Evolutionary conservation across 2,329 filamentous ascomycete species (phyloP), one percentile per base, ranked within the genome.

Genomic region (Malbranchea zuffiana): DNA sequence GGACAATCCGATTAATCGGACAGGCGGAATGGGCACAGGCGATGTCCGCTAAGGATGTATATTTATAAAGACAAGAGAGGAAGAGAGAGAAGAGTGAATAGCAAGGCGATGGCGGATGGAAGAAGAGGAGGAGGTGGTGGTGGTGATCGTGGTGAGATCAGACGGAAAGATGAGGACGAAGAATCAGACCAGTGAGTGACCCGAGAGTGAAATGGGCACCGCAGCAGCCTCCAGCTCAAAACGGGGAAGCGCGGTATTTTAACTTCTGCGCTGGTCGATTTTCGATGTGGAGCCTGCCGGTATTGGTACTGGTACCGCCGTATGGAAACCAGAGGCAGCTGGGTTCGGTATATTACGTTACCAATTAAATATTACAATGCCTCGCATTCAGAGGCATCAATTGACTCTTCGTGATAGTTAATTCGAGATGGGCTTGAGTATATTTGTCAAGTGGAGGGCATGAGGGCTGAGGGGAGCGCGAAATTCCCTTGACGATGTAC

Each of bases 161-260:
- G 17, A 15, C 3, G 32, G 10, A n/a, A n/a, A n/a, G n/a, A n/a
- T 16, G 23, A 5, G n/a, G 24, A n/a, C 13, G 24, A 17, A 19
- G 18, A n/a, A 28, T 23, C 23, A 35, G 32, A 23, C 34, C 25
- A 36, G n/a, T 25, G 23, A 26, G 6, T n/a, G 15, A 12, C n/a
- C 27, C 16, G 35, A 32, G 20, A 12, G 15, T 23, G 28, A 28
- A 24, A 30, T 18, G 18, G 18, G 19, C 21, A 32, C 26, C 27
- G 29, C 34, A 37, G 29, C 26, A 31, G 31, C 11, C 18, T 18
- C 23, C 19, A 33, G 21, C 16, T 23, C 19, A 37, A 37, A 37
- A 37, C 18, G 34, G 27, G 34, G 34, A 31, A 15, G 26, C 29
- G 34, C 21, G 31, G 16, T 19, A 19, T 17, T n/a, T n/a, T n/a